Evolutionary conservation across 495 filamentous ascomycete species (phyloP).

Genomic region (Neurospora sp.): DNA sequence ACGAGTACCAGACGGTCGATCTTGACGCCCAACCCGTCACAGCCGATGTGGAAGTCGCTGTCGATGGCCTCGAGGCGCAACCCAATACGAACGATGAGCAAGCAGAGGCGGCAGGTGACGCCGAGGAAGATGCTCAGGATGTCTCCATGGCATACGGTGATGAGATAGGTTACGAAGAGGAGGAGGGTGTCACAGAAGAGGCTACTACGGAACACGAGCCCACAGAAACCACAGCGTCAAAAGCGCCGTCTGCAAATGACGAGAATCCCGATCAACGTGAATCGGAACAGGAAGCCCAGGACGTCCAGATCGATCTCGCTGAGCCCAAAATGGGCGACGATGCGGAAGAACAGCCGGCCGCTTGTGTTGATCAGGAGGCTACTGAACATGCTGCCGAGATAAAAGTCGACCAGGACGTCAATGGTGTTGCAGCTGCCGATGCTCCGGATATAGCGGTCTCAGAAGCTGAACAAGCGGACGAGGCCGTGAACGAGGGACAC

Average conservation of each 20-base stretch:
- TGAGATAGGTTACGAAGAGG: conserved; percentile 24
- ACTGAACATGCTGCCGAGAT: neutral
- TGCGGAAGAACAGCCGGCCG: neutral
- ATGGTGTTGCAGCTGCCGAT: neutral
- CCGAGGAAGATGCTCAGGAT: conserved; percentile 7
- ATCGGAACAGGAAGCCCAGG: neutral
- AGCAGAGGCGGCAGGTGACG: conserved; percentile 16
- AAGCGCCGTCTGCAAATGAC: neutral
- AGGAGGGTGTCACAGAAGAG: neutral
- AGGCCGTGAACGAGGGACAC: neutral
- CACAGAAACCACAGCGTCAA: neutral
- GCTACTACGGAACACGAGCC: neutral
- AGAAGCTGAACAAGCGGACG: neutral
- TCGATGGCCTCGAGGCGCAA: conserved; percentile 8
- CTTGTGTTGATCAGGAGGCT: neutral
- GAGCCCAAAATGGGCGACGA: conserved; percentile 2
- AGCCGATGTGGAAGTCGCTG: conserved; percentile 13
- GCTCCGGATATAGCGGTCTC: neutral
- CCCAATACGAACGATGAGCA: neutral
- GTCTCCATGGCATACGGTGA: conserved; percentile 14
- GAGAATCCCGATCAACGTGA: neutral
- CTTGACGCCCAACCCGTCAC: neutral
- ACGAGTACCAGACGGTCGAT: neutral
- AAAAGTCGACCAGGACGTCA: neutral
- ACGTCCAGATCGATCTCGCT: neutral